Percentiles rank a stretch among this genome's conserved stretches.
Conservation (phyloP, 768 basidiomycete genomes). For the Grammothele lineata region DNA sequence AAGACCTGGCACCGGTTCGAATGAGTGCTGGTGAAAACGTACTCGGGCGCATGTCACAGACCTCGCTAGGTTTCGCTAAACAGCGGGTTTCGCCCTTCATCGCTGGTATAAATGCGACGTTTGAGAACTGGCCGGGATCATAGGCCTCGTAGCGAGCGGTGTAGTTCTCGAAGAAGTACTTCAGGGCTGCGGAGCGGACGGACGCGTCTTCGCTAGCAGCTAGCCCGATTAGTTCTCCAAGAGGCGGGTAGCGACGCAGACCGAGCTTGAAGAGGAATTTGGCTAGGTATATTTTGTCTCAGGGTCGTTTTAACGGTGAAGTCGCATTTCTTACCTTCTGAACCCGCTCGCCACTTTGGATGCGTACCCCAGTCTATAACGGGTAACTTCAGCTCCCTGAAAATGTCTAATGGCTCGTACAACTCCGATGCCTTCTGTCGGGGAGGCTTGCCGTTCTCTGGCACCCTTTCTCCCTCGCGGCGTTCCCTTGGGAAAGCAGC, state of each 20-base stretch:
- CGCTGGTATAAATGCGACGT: slow-evolving; percentile 79
- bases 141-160: slow-evolving; percentile 56
- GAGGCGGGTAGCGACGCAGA: slow-evolving; percentile 61
- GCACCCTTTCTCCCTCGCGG: slow-evolving; percentile 13
- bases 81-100: slow-evolving; percentile 45
- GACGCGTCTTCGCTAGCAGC: slow-evolving; percentile 54
- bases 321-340: slow-evolving; percentile 61
- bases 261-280: slow-evolving; percentile 76
- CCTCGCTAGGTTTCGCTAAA: slow-evolving; percentile 64
- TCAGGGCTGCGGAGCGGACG: slow-evolving; percentile 59
- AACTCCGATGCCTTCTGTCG: slow-evolving; percentile 68
- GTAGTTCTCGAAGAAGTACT: slow-evolving; percentile 79
- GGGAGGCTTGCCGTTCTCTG: slow-evolving; percentile 17
- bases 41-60: no score
- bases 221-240: slow-evolving; percentile 61
- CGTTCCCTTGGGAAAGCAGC: slow-evolving; percentile 69
- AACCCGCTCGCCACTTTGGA: slow-evolving; percentile 73
- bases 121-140: slow-evolving; percentile 46
- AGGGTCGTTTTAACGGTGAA: not conserved
- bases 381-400: slow-evolving; percentile 72
- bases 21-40: no score
- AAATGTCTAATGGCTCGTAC: slow-evolving; percentile 77
- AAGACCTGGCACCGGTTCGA: slow-evolving; percentile 52
- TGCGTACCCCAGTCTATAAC: slow-evolving; percentile 83
- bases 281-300: slow-evolving; percentile 40